Percentiles rank a stretch among this genome's conserved stretches.
Evolutionary conservation across 1,139 yeast species (phyloP).

Genomic region (Yamadazyma dendronema): DNA sequence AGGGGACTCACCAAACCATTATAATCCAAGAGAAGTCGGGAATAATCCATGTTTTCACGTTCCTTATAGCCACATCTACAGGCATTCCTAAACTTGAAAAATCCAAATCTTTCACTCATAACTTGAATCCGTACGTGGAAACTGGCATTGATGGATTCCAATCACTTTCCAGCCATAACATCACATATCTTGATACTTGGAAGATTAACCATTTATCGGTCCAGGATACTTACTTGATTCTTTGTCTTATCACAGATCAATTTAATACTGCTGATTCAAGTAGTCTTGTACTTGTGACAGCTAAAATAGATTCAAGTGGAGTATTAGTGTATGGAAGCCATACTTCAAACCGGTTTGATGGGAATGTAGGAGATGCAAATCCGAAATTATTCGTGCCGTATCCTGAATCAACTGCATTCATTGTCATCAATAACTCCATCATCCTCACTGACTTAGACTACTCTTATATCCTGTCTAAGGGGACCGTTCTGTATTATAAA

Average conservation of each 20-base stretch:
- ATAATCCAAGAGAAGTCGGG: constrained; percentile 49
- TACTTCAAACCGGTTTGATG: constrained; percentile 34
- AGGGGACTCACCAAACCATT: constrained; percentile 46
- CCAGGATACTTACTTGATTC: constrained; percentile 45
- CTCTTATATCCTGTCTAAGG: constrained; percentile 32
- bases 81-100: constrained; percentile 29
- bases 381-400: constrained; percentile 61
- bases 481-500: constrained; percentile 40
- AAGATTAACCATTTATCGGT: constrained; percentile 24
- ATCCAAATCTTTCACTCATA: constrained; percentile 27
- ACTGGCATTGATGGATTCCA: constrained; percentile 38
- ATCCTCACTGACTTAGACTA: constrained; percentile 60
- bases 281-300: constrained; percentile 51
- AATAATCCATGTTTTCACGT: constrained; percentile 31
- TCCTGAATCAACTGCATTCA: constrained; percentile 63
- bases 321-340: constrained; percentile 63
- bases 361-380: constrained; percentile 25
- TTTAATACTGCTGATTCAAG: constrained; percentile 15
- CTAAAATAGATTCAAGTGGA: constrained; percentile 53
- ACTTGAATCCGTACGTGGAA: constrained; percentile 29
- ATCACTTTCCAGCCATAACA: constrained; percentile 31
- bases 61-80: constrained; percentile 31
- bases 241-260: constrained; percentile 34
- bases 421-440: constrained; percentile 58
- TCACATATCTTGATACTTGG: constrained; percentile 56